Evolutionary conservation across 129 eudicot genomes (phyloP).

Genomic region (Mikania micrantha): DNA sequence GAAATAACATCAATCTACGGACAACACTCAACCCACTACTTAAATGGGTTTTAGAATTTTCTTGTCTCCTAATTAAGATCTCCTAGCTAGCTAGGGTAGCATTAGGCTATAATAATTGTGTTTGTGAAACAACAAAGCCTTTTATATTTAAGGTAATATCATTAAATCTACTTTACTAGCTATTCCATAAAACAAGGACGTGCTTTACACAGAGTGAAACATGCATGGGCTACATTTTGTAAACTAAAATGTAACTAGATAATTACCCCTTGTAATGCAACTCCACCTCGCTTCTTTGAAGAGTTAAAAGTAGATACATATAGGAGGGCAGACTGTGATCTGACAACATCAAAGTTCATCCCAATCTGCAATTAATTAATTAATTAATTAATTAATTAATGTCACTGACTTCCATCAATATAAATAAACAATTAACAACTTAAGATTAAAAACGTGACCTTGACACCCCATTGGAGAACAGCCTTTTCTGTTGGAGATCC

Average conservation of each 20-base stretch:
- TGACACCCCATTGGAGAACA: slow-evolving; percentile 74
- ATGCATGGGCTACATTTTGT: background rate
- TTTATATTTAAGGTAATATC: background rate
- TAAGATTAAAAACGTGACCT: slow-evolving; percentile 39
- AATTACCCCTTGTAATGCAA: slow-evolving; percentile 64
- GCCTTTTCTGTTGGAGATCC: slow-evolving; percentile 99
- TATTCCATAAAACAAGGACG: background rate
- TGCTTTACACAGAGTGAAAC: background rate
- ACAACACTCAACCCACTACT: too few relatives aligned
- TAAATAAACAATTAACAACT: slow-evolving; percentile 4
- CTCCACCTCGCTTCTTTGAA: slow-evolving; percentile 78
- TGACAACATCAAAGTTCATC: slow-evolving; percentile 75
- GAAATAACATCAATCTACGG: too few relatives aligned
- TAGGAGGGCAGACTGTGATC: slow-evolving; percentile 53
- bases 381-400: background rate
- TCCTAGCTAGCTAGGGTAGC: background rate
- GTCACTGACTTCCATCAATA: slow-evolving; percentile 3
- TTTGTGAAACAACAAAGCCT: background rate
- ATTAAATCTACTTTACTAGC: background rate
- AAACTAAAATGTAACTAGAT: background rate
- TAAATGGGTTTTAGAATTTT: background rate
- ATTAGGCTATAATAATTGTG: background rate
- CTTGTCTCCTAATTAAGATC: background rate
- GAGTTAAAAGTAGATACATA: slow-evolving; percentile 90
- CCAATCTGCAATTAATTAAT: slow-evolving; percentile 46